Conservation (phyloP, 1,284 basidiomycete species). For the Exsudoporus floridanus region DNA sequence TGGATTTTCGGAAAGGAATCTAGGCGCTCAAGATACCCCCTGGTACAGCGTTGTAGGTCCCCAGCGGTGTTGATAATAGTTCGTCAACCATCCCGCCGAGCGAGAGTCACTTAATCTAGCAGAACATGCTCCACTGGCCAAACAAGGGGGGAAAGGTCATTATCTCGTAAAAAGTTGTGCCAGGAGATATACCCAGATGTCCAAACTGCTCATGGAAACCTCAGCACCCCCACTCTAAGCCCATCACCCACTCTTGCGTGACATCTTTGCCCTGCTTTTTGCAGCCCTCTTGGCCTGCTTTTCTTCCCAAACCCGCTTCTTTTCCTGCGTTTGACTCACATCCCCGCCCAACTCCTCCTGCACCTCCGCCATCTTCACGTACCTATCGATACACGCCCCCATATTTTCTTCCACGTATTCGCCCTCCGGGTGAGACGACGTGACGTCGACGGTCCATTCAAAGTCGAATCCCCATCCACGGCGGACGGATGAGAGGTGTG, state of each 20-base stretch:
- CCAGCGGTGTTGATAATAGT: too few relatives aligned
- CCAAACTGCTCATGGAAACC: conserved; percentile 2
- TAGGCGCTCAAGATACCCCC: too few relatives aligned
- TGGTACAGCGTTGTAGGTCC: too few relatives aligned
- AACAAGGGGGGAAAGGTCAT: not conserved
- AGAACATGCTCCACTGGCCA: not conserved
- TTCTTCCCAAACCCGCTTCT: conserved; percentile 57
- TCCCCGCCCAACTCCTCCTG: conserved; percentile 55
- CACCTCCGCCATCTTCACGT: conserved; percentile 42
- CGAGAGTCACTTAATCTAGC: not conserved
- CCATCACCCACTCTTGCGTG: conserved; percentile 23
- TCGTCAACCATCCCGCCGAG: not conserved
- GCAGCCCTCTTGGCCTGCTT: conserved; percentile 45
- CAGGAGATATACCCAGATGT: conserved; percentile 16
- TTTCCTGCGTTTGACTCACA: conserved; percentile 69
- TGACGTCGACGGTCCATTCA: conserved; percentile 52
- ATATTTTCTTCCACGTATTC: conserved; percentile 57
- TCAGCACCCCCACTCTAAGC: not conserved
- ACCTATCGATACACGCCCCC: conserved; percentile 64
- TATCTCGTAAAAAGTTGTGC: conserved; percentile 5
- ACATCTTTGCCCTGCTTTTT: conserved; percentile 30
- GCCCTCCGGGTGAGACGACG: conserved; percentile 2
- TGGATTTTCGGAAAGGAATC: not conserved
- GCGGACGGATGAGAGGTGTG: conserved; percentile 19
- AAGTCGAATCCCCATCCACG: conserved; percentile 82